A percentile compares a stretch with the other conserved stretches of the same genome.
These are phyloP conservation scores for Colletotrichum somersetense DNA, from an alignment of 2,329 filamentous ascomycete species.

Conservation along the genomic window DNA sequence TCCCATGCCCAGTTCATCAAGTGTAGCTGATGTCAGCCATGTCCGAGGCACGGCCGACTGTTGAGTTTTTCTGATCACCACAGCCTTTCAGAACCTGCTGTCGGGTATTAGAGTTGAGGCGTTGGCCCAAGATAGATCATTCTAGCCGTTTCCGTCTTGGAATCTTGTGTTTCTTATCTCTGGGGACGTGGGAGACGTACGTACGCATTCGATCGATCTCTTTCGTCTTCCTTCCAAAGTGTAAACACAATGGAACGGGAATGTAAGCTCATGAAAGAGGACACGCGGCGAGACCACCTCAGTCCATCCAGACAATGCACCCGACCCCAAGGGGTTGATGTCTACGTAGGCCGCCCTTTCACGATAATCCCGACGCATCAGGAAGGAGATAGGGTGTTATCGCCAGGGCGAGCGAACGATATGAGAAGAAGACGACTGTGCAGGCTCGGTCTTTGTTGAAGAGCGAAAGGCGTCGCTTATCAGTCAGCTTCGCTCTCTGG, in stretches of 20 bases:
- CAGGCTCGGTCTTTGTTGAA: slow-evolving; percentile 5
- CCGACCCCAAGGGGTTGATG: background rate
- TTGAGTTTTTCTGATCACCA: background rate
- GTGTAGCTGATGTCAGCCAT: background rate
- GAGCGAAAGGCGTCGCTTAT: background rate
- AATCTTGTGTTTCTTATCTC: background rate
- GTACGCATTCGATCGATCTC: background rate
- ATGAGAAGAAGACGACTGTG: background rate
- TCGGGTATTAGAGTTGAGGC: too few species aligned
- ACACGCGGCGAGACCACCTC: background rate
- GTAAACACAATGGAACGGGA: background rate
- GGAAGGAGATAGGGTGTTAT: background rate
- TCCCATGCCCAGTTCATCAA: background rate
- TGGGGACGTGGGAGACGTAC: background rate
- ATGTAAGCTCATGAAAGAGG: background rate
- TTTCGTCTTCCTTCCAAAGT: background rate
- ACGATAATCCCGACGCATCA: background rate
- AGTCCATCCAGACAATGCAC: background rate
- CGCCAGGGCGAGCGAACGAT: background rate
- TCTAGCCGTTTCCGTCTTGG: background rate
- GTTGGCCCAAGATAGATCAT: too few species aligned
- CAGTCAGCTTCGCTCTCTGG: background rate
- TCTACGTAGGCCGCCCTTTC: background rate
- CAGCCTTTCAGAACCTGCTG: background rate
- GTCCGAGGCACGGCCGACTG: slow-evolving; percentile 7